Conservation (phyloP, 495 filamentous ascomycete species). For the Staphylotrichum tortipilum region DNA sequence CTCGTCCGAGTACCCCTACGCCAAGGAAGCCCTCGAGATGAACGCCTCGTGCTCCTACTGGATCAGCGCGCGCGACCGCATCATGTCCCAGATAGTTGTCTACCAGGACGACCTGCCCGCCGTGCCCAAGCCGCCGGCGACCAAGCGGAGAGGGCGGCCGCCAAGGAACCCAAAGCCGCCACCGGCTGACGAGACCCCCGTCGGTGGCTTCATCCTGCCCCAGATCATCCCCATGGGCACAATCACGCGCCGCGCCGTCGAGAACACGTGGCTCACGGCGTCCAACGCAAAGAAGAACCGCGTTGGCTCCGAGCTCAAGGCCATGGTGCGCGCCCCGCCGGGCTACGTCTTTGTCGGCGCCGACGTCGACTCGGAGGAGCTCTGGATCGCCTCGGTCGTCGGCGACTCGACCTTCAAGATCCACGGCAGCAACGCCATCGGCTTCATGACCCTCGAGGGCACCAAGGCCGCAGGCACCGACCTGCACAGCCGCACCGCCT, state of each 20-base stretch:
- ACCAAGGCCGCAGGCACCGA: conserved; percentile 91
- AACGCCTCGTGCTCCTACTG: conserved; percentile 98
- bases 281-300: conserved; percentile 94
- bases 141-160: too few relatives aligned
- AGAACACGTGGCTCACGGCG: conserved; percentile 97
- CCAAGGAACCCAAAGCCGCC: too few relatives aligned
- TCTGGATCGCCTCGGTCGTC: conserved; percentile 95
- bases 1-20: conserved; percentile 77
- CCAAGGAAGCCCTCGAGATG: conserved; percentile 93
- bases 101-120: conserved; percentile 55
- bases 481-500: conserved; percentile 86
- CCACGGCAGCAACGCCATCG: conserved; percentile 92
- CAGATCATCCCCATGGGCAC: conserved; percentile 99
- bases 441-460: conserved; percentile 98
- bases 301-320: conserved; percentile 93
- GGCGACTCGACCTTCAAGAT: conserved; percentile 90
- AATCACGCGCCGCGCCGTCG: conserved; percentile 90
- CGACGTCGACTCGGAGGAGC: conserved; percentile 96
- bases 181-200: conserved; percentile 8
- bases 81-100: conserved; percentile 87
- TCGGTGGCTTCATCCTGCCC: conserved; percentile 79
- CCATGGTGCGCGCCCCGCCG: conserved; percentile 86
- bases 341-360: conserved; percentile 93
- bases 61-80: conserved; percentile 90
- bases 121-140: background rate